Evolutionary conservation across 2,329 filamentous ascomycete genomes (phyloP), one percentile per base, ranked within the genome.

Genomic region (Fusarium stilboides): DNA sequence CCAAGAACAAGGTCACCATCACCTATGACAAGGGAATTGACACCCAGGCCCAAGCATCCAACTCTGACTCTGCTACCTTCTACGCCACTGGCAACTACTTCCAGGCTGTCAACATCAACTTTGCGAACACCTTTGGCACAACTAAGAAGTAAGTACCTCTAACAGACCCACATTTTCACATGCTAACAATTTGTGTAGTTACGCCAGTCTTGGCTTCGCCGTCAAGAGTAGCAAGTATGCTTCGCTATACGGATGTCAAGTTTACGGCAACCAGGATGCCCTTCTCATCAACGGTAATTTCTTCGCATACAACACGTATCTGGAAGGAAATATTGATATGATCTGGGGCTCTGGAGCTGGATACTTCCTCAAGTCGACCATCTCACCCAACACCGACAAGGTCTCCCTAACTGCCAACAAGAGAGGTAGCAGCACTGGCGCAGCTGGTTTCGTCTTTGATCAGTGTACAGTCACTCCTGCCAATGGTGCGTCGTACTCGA

Each of bases 241-340:
- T 8, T 73, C 71, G 3, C 68, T 74, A 37, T 86, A 86, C 62
- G 84, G 79, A 15, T 81, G 82, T 64, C 74, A 78, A 10, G 77
- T 86, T 22, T 79, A 77, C 24, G 84, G 84, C 1, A 86, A 80
- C 71, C 84, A 86, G 66, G 84, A 86, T 68, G 85, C 84, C 4
- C 72, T 86, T 2, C 74, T 86, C n/a, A 82, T 83, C 17, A 79
- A 73, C 26, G 83, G 84, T 6, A 78, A 79, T 49, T 81, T 87
- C 63, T 80, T 86, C 39, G 85, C 85, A 59, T 79, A 80, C 22
- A 74, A 75, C 17, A 82, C 79, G 49, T 75, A 81, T 49, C 80
- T 86, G 39, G 77, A 81, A 54, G 84, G 84, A n/a, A 84, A 82
- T 3, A 85, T 83, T 31, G 84, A 86, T 53, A 82, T 83, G 76